These are phyloP conservation scores for Geotrichum europaeum DNA, from an alignment of 1,139 yeast species.

Conservation along the genomic window DNA sequence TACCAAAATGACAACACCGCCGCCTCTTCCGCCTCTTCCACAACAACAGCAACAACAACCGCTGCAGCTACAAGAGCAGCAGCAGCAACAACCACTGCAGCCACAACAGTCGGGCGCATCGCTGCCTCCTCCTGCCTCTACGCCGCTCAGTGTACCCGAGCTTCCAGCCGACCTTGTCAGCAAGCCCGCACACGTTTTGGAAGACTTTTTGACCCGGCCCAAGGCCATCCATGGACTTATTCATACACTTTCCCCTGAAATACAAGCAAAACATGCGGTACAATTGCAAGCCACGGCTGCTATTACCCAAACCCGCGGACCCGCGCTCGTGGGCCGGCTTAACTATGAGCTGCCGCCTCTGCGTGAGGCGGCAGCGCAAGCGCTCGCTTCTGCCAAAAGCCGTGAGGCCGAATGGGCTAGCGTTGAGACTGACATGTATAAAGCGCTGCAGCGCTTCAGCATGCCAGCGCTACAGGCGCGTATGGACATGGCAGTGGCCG, in stretches of 20 bases:
- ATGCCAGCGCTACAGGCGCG: constrained; percentile 31
- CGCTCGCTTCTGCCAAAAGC: constrained; percentile 8
- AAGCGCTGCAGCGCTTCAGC: constrained; percentile 36
- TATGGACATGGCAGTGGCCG: constrained; percentile 30
- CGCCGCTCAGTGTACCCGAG: constrained; percentile 3
- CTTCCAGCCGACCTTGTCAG: constrained; percentile 7
- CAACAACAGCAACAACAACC: not conserved
- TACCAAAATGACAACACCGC: constrained; percentile 2
- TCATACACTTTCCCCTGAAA: constrained; percentile 1
- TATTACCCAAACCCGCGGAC: not conserved
- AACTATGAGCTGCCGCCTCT: constrained; percentile 2
- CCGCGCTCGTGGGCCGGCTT: not conserved
- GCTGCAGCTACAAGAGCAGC: not conserved
- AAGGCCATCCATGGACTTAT: constrained; percentile 15
- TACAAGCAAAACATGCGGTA: not conserved
- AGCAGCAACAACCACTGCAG: not conserved
- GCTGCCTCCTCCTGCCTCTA: not conserved
- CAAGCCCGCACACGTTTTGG: constrained; percentile 4
- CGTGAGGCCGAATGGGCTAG: constrained; percentile 28
- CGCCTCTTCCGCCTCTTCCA: constrained; percentile 7
- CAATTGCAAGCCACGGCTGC: constrained; percentile 1
- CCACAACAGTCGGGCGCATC: not conserved
- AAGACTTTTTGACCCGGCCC: constrained; percentile 8
- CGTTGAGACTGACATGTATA: constrained; percentile 39
- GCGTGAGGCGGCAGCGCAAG: constrained; percentile 12